These are phyloP conservation scores for Paramyrothecium sp. DNA, from an alignment of 2,329 filamentous ascomycete species.

Conservation along the genomic window DNA sequence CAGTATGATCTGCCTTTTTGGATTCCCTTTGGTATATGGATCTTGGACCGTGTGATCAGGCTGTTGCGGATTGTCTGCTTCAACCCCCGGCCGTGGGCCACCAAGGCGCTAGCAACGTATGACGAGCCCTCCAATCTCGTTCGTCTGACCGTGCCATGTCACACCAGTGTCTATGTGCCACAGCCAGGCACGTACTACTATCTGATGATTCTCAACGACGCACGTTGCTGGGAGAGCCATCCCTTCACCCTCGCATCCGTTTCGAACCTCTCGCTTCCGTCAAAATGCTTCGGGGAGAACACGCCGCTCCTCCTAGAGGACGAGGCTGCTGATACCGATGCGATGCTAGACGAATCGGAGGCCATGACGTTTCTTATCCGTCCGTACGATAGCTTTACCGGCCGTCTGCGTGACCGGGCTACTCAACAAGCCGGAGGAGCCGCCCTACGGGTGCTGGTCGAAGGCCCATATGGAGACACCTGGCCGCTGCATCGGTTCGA, in stretches of 20 bases:
- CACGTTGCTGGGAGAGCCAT: conserved; percentile 46
- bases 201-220: conserved; percentile 37
- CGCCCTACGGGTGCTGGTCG: conserved; percentile 35
- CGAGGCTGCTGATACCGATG: neutral
- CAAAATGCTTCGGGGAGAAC: conserved; percentile 26
- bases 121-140: conserved; percentile 38
- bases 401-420: conserved; percentile 30
- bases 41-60: conserved; percentile 45
- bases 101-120: conserved; percentile 30
- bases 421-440: conserved; percentile 18
- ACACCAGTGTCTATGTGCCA: conserved; percentile 28
- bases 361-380: conserved; percentile 42
- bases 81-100: conserved; percentile 36
- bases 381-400: conserved; percentile 44
- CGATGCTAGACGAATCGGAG: neutral
- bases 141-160: conserved; percentile 35
- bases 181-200: conserved; percentile 44
- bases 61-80: conserved; percentile 38
- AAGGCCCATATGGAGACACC: conserved; percentile 43
- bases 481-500: conserved; percentile 35
- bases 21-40: conserved; percentile 48
- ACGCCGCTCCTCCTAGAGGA: conserved; percentile 24
- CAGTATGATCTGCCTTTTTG: conserved; percentile 49
- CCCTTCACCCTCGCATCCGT: conserved; percentile 45
- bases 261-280: conserved; percentile 5